Percentiles rank a stretch among this genome's conserved stretches.
phyloP scores from a whole-genome alignment of 495 filamentous ascomycete genomes.

The Lichina pygmaea region DNA sequence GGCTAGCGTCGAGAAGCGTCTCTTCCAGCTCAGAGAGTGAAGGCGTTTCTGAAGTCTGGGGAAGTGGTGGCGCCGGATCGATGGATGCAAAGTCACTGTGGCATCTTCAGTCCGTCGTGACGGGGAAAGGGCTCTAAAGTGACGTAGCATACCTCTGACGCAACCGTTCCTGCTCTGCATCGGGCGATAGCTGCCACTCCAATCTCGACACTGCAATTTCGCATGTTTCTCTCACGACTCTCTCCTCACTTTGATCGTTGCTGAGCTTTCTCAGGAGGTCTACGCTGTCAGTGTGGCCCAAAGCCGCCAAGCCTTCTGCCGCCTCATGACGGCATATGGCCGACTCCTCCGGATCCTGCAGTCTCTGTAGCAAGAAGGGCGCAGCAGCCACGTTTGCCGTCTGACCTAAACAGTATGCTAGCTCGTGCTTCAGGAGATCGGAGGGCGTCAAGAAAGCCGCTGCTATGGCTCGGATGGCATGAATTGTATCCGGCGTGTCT shows the following conservation, averaged over 20 bases:
- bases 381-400: conserved; percentile 48
- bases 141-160: conserved; percentile 36
- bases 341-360: conserved; percentile 58
- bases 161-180: conserved; percentile 43
- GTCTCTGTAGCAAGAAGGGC: conserved; percentile 43
- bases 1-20: conserved; percentile 46
- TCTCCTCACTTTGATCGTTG: conserved; percentile 40
- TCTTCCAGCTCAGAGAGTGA: conserved; percentile 48
- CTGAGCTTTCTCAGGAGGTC: conserved; percentile 41
- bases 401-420: conserved; percentile 93
- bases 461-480: conserved; percentile 79
- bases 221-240: conserved; percentile 80
- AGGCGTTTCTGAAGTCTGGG: conserved; percentile 26
- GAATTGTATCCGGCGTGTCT: conserved; percentile 29
- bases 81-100: conserved; percentile 78
- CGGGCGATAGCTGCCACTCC: conserved; percentile 64
- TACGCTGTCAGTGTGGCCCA: conserved; percentile 47
- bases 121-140: neutral
- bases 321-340: conserved; percentile 93
- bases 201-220: conserved; percentile 89
- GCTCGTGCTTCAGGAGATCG: conserved; percentile 73
- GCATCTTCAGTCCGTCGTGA: neutral
- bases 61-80: conserved; percentile 77
- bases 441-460: conserved; percentile 66
- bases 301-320: conserved; percentile 77